Base-by-base conservation (phyloP, 495 filamentous ascomycete species). In the Tricharina praecox region DNA sequence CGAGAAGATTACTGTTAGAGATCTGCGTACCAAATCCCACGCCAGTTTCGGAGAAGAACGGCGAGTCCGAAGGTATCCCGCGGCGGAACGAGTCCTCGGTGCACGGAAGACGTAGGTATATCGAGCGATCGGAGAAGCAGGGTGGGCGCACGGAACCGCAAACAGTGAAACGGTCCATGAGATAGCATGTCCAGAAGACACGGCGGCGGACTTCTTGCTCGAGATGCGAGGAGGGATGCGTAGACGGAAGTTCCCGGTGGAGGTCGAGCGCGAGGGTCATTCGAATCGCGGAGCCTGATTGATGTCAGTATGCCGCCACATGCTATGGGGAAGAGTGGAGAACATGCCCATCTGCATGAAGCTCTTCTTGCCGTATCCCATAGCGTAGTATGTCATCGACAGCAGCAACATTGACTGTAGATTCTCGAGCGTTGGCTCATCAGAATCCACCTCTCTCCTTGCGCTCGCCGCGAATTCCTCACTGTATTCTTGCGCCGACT, bases 151-250 rank as follows among this genome's bases (percentile, higher is more conserved):
- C 79, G 1, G 82, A 87, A 15, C 83, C 84, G 53, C 79, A 81
- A 0, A 78, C 73, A 36, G 78, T 70, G 50, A 87, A 88, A 23
- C 79, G 73, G 60, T 92, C 84, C 64, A 87, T 76, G 16, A 86
- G 66, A 53, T 87, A 92, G 50, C 80, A 82, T 3, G 79, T 73
- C 84, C 84, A 92, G 58, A 92, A 92, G 16, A 92, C 62, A 20
- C 77, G 69, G 36, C 83, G 71, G 30, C 79, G 70, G 52, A 74
- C 76, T 64, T 92, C 84, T 41, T 77, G 72, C 51, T 87, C 83
- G 8, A 70, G 56, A 2, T 73, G 64, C 0, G 72, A 66, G 3
- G 79, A 64, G 23, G 72, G 71, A 19, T 70, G 56, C 36, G 72
- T 70, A 28, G 66, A 48, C 23, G 82, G 75, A 15, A 76, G 64